Base-by-base conservation (phyloP, 345 rosid genomes). In the Salix brachista region DNA sequence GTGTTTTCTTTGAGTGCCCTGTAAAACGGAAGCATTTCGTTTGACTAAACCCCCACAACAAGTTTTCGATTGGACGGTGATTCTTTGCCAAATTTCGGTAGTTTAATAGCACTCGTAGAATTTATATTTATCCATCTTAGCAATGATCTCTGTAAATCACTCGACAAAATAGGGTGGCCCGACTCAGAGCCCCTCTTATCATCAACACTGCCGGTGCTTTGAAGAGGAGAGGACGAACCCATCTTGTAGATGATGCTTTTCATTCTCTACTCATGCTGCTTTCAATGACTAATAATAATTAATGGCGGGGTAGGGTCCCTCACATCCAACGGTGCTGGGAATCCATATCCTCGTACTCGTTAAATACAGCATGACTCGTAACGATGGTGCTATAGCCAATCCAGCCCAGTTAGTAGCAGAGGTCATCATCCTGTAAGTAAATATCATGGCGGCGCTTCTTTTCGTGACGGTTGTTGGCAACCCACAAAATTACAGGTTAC, bases 301-400 rank as follows among this genome's bases (percentile, higher is more conserved):
- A 0, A 21, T 19, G 25, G 12, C 11, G 23, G 58, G 39, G 2
- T 6, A n/a, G 26, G 9, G 26, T 21, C 4, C 61, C 12, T 54
- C 61, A 21, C 25, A 21, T 21, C 61, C 25, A 54, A 2, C 61
- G 26, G 10, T 8, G 26, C 61, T 9, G 61, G 26, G n/a, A 56
- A 56, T 56, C 9, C 26, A 54, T 54, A 21, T 21, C 9, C 58
- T 52, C 34, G 4, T 3, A 32, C 3, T 32, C 34, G 34, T 32
- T 32, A 3, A 32, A 32, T 3, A 32, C 34, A 32, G 8, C 42
- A 39, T 7, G 42, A 39, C 42, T 39, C 21, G 18, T 4, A 48
- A 48, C 37, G 52, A 77, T 37, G 54, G 72, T 30, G 71, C 74
- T 37, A 52, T 41, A 67, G 46, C 56, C 28, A 58, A 69, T 66